Evolutionary conservation across 208 protist genomes (phyloP), one percentile per base, ranked within the genome.

Genomic region (Acanthamoeba healyi): DNA sequence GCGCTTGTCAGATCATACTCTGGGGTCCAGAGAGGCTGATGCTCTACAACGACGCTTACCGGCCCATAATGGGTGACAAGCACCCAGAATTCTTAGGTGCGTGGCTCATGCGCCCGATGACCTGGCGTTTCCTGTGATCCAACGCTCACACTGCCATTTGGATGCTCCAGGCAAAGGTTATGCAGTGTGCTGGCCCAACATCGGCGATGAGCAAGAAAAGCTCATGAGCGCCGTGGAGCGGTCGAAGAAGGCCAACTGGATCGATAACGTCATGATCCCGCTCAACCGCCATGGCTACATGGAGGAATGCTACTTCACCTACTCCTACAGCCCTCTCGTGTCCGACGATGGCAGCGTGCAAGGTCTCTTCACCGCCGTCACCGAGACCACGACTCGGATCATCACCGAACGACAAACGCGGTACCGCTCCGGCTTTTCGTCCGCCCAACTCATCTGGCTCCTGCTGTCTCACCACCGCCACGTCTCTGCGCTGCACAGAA

Each of bases 221-320:
- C 77, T 86, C 10, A 40, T 86, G 5, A 40, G 34, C 10, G 29
- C 44, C 7, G 77, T 86, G 46, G 34, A 15, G 42, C 22, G 36
- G 24, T 86, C 77, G n/a, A 86, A 46, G 34, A 17, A n/a, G 40
- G 10, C 77, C 77, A 86, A 86, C 44, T 86, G 40, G 40, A n/a
- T 86, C 15, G 77, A 86, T 26, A 44, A 86, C n/a, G 44, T 61
- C 29, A 61, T 61, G 15, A 86, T 61, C 34, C 26, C 29, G 44
- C 34, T 86, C 26, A 44, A 86, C 46, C 77, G 77, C 32, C n/a
- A 86, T 14, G 77, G 77, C 0, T 86, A 86, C 46, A 2, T 86
- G 44, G 77, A 86, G 84, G 84, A 91, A n/a, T 46, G n/a, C 36
- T 91, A 91, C 38, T 91, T 91, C 84, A 91, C 58, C 34, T 91